A percentile compares a stretch with the other conserved stretches of the same genome.
These are phyloP conservation scores for Suhomyces faveliae DNA, from an alignment of 805 yeast genomes.

Conservation along the genomic window DNA sequence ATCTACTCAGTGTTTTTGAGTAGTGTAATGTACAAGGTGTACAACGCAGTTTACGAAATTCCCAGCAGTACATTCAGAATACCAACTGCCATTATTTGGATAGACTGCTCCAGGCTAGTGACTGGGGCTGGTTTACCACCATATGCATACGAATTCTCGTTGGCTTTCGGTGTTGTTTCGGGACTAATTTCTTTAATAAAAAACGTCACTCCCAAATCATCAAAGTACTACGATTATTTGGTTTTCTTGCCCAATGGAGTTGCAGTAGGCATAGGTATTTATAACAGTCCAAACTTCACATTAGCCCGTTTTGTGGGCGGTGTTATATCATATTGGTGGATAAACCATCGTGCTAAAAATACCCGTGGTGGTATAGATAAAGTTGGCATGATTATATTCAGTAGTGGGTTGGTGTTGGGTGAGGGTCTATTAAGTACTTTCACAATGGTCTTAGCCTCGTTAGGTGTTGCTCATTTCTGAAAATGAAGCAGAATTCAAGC, in stretches of 20 bases:
- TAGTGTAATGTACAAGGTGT: conserved; percentile 76
- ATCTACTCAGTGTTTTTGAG: conserved; percentile 78
- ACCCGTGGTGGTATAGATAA: conserved; percentile 42
- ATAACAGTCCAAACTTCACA: conserved; percentile 91
- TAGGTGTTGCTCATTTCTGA: conserved; percentile 34
- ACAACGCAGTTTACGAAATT: conserved; percentile 77
- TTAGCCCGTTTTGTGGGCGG: conserved; percentile 94
- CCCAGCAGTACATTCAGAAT: conserved; percentile 81
- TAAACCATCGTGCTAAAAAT: conserved; percentile 23
- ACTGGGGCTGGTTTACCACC: conserved; percentile 91
- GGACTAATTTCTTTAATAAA: conserved; percentile 66
- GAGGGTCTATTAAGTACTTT: conserved; percentile 88
- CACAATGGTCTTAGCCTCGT: conserved; percentile 72
- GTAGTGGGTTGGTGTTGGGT: conserved; percentile 90
- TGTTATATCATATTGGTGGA: conserved; percentile 58
- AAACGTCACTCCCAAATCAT: conserved; percentile 49
- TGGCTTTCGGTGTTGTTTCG: conserved; percentile 64
- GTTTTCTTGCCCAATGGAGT: conserved; percentile 86
- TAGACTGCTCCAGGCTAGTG: conserved; percentile 90
- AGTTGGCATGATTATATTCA: conserved; percentile 78
- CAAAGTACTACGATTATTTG: conserved; percentile 39
- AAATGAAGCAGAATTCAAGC: too few relatives aligned
- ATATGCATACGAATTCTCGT: conserved; percentile 58
- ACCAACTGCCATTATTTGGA: conserved; percentile 96
- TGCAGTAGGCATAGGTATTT: conserved; percentile 96